phyloP scores from a whole-genome alignment of 768 basidiomycete genomes.

The Russula compacta region DNA sequence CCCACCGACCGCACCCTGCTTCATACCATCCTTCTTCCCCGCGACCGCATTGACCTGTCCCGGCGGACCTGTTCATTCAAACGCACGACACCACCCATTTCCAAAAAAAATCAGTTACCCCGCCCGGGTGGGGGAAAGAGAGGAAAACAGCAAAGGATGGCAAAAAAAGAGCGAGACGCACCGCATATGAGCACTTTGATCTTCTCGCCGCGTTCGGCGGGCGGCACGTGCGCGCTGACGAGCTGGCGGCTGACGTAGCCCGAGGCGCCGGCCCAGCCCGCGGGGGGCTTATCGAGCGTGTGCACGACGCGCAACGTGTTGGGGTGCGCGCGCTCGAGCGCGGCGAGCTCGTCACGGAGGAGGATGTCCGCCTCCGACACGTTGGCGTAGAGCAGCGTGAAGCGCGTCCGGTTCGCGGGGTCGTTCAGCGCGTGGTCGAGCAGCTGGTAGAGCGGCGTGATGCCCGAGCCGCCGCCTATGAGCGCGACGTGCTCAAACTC shows the following conservation, averaged over 20 bases:
- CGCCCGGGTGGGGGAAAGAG: no score
- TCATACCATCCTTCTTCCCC: slow-evolving; percentile 81
- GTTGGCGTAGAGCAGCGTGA: slow-evolving; percentile 88
- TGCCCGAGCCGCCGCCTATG: slow-evolving; percentile 91
- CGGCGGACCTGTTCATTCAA: slow-evolving; percentile 73
- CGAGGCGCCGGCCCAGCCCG: slow-evolving; percentile 59
- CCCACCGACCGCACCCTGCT: slow-evolving; percentile 78
- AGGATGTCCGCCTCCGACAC: slow-evolving; percentile 86
- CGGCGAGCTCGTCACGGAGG: slow-evolving; percentile 68
- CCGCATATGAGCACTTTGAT: slow-evolving; percentile 88
- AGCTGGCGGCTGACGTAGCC: slow-evolving; percentile 72
- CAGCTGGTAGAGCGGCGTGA: slow-evolving; percentile 82
- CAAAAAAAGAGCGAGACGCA: slow-evolving; percentile 27
- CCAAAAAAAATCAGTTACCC: no score
- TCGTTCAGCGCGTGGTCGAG: slow-evolving; percentile 65
- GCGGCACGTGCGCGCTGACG: slow-evolving; percentile 63
- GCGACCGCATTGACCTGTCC: slow-evolving; percentile 81
- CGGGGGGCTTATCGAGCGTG: slow-evolving; percentile 67
- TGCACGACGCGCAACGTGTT: slow-evolving; percentile 76
- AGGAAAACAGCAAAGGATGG: neutral
- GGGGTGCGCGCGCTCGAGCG: slow-evolving; percentile 57
- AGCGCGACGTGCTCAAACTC: slow-evolving; percentile 79
- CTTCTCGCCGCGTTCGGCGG: slow-evolving; percentile 59
- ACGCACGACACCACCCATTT: neutral
- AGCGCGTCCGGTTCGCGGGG: slow-evolving; percentile 83